Evolutionary conservation across 495 filamentous ascomycete species (phyloP).

Genomic region (Annulohypoxylon maeteangense): DNA sequence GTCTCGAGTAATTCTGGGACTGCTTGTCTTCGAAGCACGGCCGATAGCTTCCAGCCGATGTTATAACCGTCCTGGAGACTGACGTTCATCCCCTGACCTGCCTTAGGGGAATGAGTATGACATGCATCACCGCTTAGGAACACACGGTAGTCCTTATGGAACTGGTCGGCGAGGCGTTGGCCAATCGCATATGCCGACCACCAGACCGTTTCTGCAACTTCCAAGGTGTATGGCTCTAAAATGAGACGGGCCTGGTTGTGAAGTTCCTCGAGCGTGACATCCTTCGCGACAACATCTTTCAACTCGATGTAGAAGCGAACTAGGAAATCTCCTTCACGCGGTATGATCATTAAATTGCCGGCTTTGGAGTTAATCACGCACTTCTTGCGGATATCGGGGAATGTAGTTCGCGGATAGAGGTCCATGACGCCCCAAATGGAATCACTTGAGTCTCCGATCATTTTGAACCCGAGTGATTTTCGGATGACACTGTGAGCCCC

Average conservation of each 20-base stretch:
- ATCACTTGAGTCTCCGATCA: conserved; percentile 80
- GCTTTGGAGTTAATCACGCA: conserved; percentile 62
- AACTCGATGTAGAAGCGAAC: conserved; percentile 73
- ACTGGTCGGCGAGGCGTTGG: conserved; percentile 67
- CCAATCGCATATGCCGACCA: conserved; percentile 74
- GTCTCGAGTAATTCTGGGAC: conserved; percentile 68
- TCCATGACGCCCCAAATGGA: conserved; percentile 81
- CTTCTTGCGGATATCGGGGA: conserved; percentile 77
- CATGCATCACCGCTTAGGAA: conserved; percentile 77
- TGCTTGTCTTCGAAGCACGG: conserved; percentile 69
- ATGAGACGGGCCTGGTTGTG: conserved; percentile 67
- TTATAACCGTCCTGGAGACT: conserved; percentile 68
- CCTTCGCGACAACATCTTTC: conserved; percentile 40
- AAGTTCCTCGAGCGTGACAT: conserved; percentile 66
- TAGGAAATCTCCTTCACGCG: conserved; percentile 70
- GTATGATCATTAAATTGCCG: conserved; percentile 70
- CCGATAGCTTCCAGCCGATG: conserved; percentile 82
- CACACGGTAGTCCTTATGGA: conserved; percentile 65
- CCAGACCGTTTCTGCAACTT: conserved; percentile 62
- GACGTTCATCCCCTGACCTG: conserved; percentile 80
- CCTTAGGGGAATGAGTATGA: conserved; percentile 78
- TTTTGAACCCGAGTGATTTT: conserved; percentile 71
- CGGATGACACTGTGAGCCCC: conserved; percentile 79
- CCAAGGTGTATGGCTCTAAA: conserved; percentile 61
- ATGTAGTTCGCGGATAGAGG: conserved; percentile 75